These are phyloP conservation scores for Castanospermum australe DNA, from an alignment of 306 rosid species.

Conservation along the genomic window DNA sequence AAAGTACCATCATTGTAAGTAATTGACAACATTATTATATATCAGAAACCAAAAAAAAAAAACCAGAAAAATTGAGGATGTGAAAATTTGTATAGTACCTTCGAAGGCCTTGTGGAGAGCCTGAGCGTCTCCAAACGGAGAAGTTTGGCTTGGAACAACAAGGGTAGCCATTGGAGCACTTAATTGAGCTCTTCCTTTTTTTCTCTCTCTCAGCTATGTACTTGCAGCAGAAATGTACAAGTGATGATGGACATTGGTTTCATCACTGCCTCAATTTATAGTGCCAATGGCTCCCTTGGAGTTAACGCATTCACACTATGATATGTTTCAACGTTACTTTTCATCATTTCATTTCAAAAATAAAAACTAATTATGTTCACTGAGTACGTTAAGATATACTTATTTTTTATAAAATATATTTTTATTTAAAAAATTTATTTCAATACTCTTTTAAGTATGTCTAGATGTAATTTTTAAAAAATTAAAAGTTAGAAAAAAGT, in stretches of 20 bases:
- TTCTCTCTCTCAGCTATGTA: background rate
- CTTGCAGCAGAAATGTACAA: background rate
- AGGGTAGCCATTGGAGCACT: slow-evolving; percentile 57
- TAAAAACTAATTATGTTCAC: too few species aligned
- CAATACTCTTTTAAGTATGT: too few species aligned
- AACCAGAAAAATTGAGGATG: background rate
- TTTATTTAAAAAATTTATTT: too few species aligned
- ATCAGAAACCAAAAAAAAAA: background rate
- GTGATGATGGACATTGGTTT: background rate
- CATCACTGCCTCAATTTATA: slow-evolving; percentile 12
- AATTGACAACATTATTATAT: background rate
- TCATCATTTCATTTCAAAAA: too few species aligned
- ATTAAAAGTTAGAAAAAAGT: too few species aligned
- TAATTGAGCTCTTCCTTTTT: background rate
- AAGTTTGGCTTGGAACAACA: slow-evolving; percentile 23
- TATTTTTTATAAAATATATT: too few species aligned
- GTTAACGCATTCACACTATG: slow-evolving; percentile 31
- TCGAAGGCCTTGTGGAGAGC: slow-evolving; percentile 60
- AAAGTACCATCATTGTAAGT: background rate
- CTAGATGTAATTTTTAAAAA: too few species aligned
- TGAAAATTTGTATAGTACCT: slow-evolving; percentile 37
- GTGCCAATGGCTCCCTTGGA: slow-evolving; percentile 27
- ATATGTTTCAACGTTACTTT: slow-evolving; percentile 27
- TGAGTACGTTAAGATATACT: too few species aligned
- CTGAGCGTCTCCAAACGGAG: slow-evolving; percentile 52